Conservation (phyloP, 1,284 basidiomycete species). For the Marasmius oreades region DNA sequence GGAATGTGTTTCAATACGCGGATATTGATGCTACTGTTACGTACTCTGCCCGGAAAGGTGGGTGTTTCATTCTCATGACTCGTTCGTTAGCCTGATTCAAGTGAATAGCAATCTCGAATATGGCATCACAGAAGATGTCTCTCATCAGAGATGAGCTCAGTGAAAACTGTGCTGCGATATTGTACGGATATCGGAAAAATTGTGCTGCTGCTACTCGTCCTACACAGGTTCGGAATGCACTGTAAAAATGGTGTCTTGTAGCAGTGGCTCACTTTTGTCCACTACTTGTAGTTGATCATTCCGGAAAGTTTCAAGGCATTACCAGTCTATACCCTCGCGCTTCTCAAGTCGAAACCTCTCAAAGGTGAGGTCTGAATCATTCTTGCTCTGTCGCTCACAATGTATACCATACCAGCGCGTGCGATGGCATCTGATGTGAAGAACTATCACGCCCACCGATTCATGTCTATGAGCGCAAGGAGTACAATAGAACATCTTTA, state of each 20-base stretch:
- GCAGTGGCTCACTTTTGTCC: not conserved
- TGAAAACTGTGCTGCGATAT: slow-evolving; percentile 79
- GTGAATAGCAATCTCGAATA: slow-evolving; percentile 62
- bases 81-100: not conserved
- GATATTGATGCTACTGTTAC: slow-evolving; percentile 87
- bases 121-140: slow-evolving; percentile 60
- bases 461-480: slow-evolving; percentile 70
- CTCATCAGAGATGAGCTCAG: slow-evolving; percentile 84
- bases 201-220: slow-evolving; percentile 83
- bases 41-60: slow-evolving; percentile 79
- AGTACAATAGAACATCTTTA: slow-evolving; percentile 81
- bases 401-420: slow-evolving; percentile 47
- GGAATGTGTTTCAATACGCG: slow-evolving; percentile 89
- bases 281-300: slow-evolving; percentile 69
- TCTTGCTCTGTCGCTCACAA: not conserved
- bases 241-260: slow-evolving; percentile 7
- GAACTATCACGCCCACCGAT: slow-evolving; percentile 79
- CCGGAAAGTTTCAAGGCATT: slow-evolving; percentile 93
- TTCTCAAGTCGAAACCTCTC: slow-evolving; percentile 89
- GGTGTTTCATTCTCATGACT: slow-evolving; percentile 9
- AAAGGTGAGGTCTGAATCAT: slow-evolving; percentile 61
- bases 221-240: slow-evolving; percentile 63
- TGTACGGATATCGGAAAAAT: slow-evolving; percentile 87
- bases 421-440: slow-evolving; percentile 93
- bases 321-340: slow-evolving; percentile 80